These are phyloP conservation scores for Microascus cirrosus DNA, from an alignment of 2,329 filamentous ascomycete species.

Conservation along the genomic window DNA sequence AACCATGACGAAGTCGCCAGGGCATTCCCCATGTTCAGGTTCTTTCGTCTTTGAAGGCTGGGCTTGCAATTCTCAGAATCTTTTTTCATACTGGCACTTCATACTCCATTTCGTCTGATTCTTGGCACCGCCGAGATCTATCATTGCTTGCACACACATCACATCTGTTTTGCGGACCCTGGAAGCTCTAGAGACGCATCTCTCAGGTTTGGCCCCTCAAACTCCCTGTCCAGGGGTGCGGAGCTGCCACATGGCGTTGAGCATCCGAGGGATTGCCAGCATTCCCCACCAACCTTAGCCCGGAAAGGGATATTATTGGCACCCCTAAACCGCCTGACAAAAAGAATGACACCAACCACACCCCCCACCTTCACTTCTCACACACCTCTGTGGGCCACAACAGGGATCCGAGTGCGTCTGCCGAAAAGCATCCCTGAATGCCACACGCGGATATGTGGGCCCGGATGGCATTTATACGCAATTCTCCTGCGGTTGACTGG, in stretches of 20 bases:
- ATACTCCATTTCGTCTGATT: neutral
- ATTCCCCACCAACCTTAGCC: too few species aligned
- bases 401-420: neutral
- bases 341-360: neutral
- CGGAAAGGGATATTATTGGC: too few species aligned
- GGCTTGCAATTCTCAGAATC: neutral
- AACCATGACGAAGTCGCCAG: neutral
- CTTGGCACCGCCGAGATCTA: neutral
- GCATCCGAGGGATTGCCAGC: too few species aligned
- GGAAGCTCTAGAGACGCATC: too few species aligned
- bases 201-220: neutral
- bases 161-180: too few species aligned
- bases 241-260: too few species aligned
- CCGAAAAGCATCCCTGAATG: conserved; percentile 3
- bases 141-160: neutral
- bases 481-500: too few species aligned
- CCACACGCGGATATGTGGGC: neutral
- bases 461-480: neutral
- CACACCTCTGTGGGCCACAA: too few species aligned
- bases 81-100: neutral
- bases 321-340: neutral
- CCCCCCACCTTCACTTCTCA: too few species aligned
- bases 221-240: too few species aligned
- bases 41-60: neutral
- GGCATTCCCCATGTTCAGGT: neutral